Evolutionary conservation across 139 green algal species (phyloP), one percentile per base, ranked within the genome.

Genomic region (Chlamydomonas asymmetrica): DNA sequence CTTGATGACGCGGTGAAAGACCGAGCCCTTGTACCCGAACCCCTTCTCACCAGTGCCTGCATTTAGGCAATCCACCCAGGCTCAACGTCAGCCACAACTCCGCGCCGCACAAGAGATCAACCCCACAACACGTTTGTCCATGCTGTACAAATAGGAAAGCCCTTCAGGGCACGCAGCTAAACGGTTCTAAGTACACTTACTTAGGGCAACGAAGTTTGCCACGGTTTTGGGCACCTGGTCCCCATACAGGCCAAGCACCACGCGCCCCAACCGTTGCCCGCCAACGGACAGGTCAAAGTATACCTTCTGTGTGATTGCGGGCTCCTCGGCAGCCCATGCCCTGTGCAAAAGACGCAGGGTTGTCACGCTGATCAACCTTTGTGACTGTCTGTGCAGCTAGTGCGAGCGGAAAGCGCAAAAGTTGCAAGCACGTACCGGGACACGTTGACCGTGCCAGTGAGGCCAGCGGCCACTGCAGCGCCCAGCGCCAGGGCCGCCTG

Each of bases 261-360:
- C 90, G 41, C 94, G 84, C 1, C 94, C 96, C 0, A 84, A 87
- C n/a, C 78, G 73, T 62, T 92, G 23, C 16, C 87, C 93, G 23
- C 86, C 94, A 52, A 97, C 87, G 8, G 75, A 81, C 16, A 98
- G 76, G 73, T 98, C 94, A 41, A 98, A 95, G 85, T 84, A 98
- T 3, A 98, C 92, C 66, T 82, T 79, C 16, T 72, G 57, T 1
- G 63, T 60, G 10, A 78, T 37, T 13, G n/a, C 49, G 34, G 62
- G 72, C 72, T 62, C 71, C 41, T 62, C 71, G 29, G 65, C n/a
- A n/a, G n/a, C n/a, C n/a, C n/a, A n/a, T n/a, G n/a, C n/a, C n/a
- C n/a, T n/a, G n/a, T n/a, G n/a, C n/a, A n/a, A n/a, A n/a, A n/a
- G n/a, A n/a, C n/a, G n/a, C n/a, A n/a, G n/a, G n/a, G n/a, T n/a